These are phyloP conservation scores for Boletus patriciae DNA, from an alignment of 768 basidiomycete species.

Conservation along the genomic window DNA sequence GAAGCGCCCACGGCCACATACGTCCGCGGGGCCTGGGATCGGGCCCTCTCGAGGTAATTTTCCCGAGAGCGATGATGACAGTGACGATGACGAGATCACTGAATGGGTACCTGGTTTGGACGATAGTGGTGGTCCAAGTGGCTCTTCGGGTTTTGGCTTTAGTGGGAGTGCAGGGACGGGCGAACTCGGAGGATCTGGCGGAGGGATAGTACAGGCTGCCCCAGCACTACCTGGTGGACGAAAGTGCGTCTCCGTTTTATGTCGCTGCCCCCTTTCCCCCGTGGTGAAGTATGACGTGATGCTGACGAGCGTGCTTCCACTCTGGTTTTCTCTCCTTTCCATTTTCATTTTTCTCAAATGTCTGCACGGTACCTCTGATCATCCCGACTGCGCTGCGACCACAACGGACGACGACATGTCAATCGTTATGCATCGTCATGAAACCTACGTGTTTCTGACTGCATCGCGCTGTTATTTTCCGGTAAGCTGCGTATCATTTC, in stretches of 20 bases:
- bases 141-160: background rate
- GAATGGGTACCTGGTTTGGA: conserved; percentile 23
- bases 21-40: background rate
- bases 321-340: background rate
- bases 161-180: background rate
- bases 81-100: conserved; percentile 30
- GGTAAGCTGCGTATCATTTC: background rate
- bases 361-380: background rate
- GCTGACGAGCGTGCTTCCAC: conserved; percentile 12
- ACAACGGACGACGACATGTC: conserved; percentile 1
- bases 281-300: background rate
- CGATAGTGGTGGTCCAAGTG: background rate
- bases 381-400: background rate
- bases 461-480: background rate
- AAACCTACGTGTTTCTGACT: background rate
- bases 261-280: background rate
- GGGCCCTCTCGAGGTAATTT: conserved; percentile 1
- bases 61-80: conserved; percentile 31
- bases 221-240: conserved; percentile 22
- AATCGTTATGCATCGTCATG: background rate
- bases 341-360: background rate
- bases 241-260: conserved; percentile 26
- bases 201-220: conserved; percentile 4
- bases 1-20: conserved; percentile 21
- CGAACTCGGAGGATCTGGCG: conserved; percentile 4